These are phyloP conservation scores for Chaetoscypha palmicola DNA, from an alignment of 2,329 filamentous ascomycete species.

Conservation along the genomic window DNA sequence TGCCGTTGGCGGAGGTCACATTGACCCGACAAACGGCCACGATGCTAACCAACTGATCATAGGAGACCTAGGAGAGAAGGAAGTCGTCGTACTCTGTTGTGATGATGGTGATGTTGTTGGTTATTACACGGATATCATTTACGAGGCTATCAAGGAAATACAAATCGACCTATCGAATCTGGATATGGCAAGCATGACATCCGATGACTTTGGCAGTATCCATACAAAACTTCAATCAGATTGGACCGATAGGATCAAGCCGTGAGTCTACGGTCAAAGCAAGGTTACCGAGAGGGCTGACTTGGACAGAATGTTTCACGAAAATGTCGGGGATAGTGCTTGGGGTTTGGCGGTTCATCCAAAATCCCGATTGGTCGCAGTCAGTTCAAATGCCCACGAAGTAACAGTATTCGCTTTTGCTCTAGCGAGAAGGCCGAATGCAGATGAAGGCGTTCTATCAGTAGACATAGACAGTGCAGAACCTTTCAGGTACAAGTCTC, in stretches of 20 bases:
- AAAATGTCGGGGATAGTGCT: conserved; percentile 70
- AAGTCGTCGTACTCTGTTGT: conserved; percentile 60
- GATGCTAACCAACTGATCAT: conserved; percentile 61
- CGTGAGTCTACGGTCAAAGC: no score
- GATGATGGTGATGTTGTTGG: conserved; percentile 71
- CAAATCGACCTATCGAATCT: not conserved
- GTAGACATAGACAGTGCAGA: not conserved
- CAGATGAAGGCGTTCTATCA: not conserved
- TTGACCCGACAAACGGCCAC: conserved; percentile 48
- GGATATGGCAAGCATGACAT: not conserved
- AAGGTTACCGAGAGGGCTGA: not conserved
- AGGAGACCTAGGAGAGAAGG: conserved; percentile 61
- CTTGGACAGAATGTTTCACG: conserved; percentile 53
- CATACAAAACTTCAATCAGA: no score
- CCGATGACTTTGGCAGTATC: not conserved
- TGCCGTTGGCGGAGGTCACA: conserved; percentile 43
- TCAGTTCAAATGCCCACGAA: conserved; percentile 65
- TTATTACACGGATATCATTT: conserved; percentile 48
- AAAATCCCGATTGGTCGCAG: conserved; percentile 75
- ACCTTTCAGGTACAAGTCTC: not conserved
- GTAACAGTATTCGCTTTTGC: conserved; percentile 50
- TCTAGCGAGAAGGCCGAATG: not conserved
- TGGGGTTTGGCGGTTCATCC: conserved; percentile 81
- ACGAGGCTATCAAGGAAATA: conserved; percentile 6
- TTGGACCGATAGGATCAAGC: no score